Evolutionary conservation across 306 rosid genomes (phyloP).

Genomic region (Astragalus glycyphyllos): DNA sequence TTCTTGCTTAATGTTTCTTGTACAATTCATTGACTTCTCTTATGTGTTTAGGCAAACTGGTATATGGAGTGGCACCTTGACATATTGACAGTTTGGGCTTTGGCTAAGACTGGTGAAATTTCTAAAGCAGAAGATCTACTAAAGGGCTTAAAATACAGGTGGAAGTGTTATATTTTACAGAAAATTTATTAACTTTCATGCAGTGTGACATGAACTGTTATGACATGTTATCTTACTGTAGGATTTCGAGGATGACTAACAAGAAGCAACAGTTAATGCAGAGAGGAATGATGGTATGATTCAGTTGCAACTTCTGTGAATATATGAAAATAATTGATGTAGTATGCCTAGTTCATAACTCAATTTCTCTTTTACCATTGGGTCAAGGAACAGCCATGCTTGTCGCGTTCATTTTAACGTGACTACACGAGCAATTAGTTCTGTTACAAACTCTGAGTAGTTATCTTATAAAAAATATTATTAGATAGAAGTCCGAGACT

Average conservation of each 20-base stretch:
- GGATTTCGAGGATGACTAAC: slow-evolving; percentile 62
- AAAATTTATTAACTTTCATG: neutral
- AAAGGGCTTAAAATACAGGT: slow-evolving; percentile 74
- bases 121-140: slow-evolving; percentile 73
- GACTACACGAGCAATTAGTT: neutral
- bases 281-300: slow-evolving; percentile 67
- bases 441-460: neutral
- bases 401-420: neutral
- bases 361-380: neutral
- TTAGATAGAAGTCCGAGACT: neutral
- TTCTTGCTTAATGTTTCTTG: slow-evolving; percentile 8
- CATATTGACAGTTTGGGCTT: slow-evolving; percentile 68
- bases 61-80: slow-evolving; percentile 83
- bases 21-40: slow-evolving; percentile 30
- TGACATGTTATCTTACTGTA: slow-evolving; percentile 41
- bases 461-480: neutral
- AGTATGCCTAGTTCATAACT: slow-evolving; percentile 6
- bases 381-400: neutral
- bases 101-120: slow-evolving; percentile 62
- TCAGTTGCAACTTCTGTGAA: slow-evolving; percentile 32
- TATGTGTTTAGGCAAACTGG: slow-evolving; percentile 71
- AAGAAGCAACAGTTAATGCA: slow-evolving; percentile 70
- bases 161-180: slow-evolving; percentile 31
- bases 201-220: slow-evolving; percentile 17
- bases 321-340: slow-evolving; percentile 19